Evolutionary conservation across 768 basidiomycete genomes (phyloP).

Genomic region (Mycena olivaceomarginata): DNA sequence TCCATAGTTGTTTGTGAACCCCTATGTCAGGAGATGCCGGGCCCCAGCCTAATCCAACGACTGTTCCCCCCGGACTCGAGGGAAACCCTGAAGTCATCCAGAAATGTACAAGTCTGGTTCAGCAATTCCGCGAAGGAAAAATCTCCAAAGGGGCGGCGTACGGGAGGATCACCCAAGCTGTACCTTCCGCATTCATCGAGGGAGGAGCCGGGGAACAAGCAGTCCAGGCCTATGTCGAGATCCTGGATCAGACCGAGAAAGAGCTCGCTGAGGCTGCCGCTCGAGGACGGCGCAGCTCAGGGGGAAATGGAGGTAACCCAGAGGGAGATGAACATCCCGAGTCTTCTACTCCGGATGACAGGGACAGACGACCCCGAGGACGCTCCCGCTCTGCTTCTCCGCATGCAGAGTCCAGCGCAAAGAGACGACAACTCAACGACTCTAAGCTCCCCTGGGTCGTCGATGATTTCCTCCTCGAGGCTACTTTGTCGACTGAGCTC

Average conservation of each 20-base stretch:
- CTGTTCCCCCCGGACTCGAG: no score
- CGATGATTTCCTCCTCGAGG: no score
- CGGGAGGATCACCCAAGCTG: neutral
- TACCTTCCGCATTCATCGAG: conserved; percentile 1
- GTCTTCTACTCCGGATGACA: neutral
- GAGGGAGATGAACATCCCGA: neutral
- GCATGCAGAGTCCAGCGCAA: no score
- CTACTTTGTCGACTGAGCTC: no score
- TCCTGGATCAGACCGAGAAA: conserved; percentile 1
- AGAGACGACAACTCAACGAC: no score
- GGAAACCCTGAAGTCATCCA: neutral
- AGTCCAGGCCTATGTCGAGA: conserved; percentile 1
- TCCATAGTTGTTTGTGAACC: no score
- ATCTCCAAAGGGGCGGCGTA: neutral
- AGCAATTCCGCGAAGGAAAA: neutral
- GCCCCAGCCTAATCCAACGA: no score
- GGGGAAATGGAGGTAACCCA: no score
- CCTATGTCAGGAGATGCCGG: no score
- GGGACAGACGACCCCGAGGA: neutral
- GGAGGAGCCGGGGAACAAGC: neutral
- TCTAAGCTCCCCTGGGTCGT: no score
- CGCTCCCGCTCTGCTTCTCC: conserved; percentile 10
- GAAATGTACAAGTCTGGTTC: neutral
- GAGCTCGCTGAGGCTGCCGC: conserved; percentile 1
- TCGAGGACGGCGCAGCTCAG: neutral